phyloP scores from a whole-genome alignment of 208 protist genomes.

The Endotrypanum monterogeii region DNA sequence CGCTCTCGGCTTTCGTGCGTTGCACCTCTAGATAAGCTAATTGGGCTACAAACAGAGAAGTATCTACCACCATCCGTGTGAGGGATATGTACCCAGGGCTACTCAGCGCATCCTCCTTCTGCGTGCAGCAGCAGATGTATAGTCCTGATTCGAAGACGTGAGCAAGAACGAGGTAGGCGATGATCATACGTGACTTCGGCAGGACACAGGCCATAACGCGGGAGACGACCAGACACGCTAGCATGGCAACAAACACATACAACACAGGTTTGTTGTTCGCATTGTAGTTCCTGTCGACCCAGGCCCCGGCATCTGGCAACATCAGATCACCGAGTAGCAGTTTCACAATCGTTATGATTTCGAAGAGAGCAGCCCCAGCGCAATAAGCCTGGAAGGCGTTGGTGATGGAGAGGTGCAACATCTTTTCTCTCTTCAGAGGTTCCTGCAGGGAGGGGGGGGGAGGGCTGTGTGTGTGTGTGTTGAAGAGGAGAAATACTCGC shows the following conservation, averaged over 20 bases:
- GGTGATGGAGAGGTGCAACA: slow-evolving; percentile 9
- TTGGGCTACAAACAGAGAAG: slow-evolving; percentile 27
- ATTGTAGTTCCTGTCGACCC: slow-evolving; percentile 46
- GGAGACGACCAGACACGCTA: slow-evolving; percentile 35
- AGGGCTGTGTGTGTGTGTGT: not conserved
- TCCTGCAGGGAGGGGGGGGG: not conserved
- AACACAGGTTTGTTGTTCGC: slow-evolving; percentile 32
- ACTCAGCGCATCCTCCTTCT: slow-evolving; percentile 26
- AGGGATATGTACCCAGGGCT: slow-evolving; percentile 24
- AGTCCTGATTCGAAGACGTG: slow-evolving; percentile 39
- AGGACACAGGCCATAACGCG: slow-evolving; percentile 36
- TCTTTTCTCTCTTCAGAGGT: not conserved
- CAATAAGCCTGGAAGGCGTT: slow-evolving; percentile 36
- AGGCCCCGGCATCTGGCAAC: slow-evolving; percentile 36
- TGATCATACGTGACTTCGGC: slow-evolving; percentile 41
- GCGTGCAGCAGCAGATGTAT: slow-evolving; percentile 28
- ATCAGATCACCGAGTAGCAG: slow-evolving; percentile 25
- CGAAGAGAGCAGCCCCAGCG: slow-evolving; percentile 33
- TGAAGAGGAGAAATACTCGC: not conserved
- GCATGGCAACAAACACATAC: slow-evolving; percentile 41
- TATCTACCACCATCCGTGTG: slow-evolving; percentile 34
- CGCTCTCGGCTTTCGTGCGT: slow-evolving; percentile 7
- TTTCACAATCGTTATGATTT: slow-evolving; percentile 43
- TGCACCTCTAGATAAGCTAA: slow-evolving; percentile 19
- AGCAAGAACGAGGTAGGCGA: slow-evolving; percentile 41